Base-by-base conservation (phyloP, 768 basidiomycete genomes). In the Lanmaoa rubissima region DNA sequence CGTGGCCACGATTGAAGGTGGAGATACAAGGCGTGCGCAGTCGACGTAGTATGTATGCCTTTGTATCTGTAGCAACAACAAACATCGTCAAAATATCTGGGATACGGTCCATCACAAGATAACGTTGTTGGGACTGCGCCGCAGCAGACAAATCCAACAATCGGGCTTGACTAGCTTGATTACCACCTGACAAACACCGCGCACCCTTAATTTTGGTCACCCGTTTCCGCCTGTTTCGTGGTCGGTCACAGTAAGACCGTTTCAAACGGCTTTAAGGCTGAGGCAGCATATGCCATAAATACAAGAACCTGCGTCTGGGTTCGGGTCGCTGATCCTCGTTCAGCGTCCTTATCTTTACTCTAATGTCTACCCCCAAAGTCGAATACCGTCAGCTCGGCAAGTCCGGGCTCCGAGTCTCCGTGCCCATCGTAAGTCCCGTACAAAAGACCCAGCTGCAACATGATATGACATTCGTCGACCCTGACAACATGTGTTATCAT, bases 381-480 rank as follows among this genome's bases (percentile, higher is more conserved):
- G 53, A 67, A 47, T 74, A 70, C 52, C 66, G 62, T 43, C 61
- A 59, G 26, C 61, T 75, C 10, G 73, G 73, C 41, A 70, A 71
- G 38, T 54, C 70, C 4, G 72, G 73, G 26, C 61, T 74, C 26
- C 61, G 62, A 17, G 73, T 74, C 31, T 75, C 72, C 3, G 71
- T 75, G 24, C 73, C 73, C 6, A 69, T 74, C 19, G 64, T 66
- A 58, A 62, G 70, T 61, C 9, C 12, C 8, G n/a, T 42, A 4
- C 5, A 12, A 8, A 6, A 28, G n/a, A 12, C 35, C 32, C 17
- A 6, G n/a, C 17, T 32, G 12, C 14, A n/a, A 8, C 16, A 47
- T 5, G 17, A n/a, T 17, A n/a, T 14, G 13, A 28, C 24, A 14
- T 35, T n/a, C 40, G 2, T 35, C 32, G 21, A 45, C 16, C 31